Conservation (phyloP, 352 stramenopile species). For the Pilasporangium apinafurcum region DNA sequence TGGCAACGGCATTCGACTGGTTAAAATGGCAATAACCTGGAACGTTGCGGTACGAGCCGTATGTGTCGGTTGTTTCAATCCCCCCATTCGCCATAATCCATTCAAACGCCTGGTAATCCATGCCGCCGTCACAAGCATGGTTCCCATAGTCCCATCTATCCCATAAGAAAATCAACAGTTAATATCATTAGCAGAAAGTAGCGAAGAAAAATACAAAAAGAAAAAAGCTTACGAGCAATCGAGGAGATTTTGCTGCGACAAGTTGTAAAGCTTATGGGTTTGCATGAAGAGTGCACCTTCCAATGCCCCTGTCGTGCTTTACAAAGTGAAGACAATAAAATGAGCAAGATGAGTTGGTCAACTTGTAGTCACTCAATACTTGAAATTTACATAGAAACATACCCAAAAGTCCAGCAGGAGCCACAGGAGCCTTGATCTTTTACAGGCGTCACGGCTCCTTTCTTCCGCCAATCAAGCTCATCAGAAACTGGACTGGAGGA, state of each 20-base stretch:
- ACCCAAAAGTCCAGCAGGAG: slow-evolving; percentile 91
- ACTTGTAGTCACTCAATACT: slow-evolving; percentile 1
- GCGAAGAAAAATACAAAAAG: background rate
- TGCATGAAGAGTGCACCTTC: slow-evolving; percentile 73
- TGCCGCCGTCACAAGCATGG: slow-evolving; percentile 83
- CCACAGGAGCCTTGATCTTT: slow-evolving; percentile 90
- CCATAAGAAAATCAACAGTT: background rate
- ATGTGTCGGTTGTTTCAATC: slow-evolving; percentile 74
- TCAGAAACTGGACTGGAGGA: slow-evolving; percentile 32
- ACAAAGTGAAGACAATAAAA: slow-evolving; percentile 1
- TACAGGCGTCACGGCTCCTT: slow-evolving; percentile 83
- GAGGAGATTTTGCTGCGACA: slow-evolving; percentile 88
- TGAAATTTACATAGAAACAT: slow-evolving; percentile 1
- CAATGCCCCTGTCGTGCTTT: slow-evolving; percentile 72
- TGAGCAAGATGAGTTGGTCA: background rate
- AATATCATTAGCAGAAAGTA: background rate
- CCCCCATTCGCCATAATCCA: slow-evolving; percentile 84
- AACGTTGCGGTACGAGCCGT: slow-evolving; percentile 83
- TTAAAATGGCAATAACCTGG: slow-evolving; percentile 90
- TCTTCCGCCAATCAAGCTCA: slow-evolving; percentile 85
- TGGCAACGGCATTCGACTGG: slow-evolving; percentile 51
- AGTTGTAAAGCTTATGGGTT: slow-evolving; percentile 66
- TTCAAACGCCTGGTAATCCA: slow-evolving; percentile 88
- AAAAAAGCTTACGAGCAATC: slow-evolving; percentile 75
- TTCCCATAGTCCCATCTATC: slow-evolving; percentile 87